A percentile compares a stretch with the other conserved stretches of the same genome.
These are phyloP conservation scores for Stentor coeruleus DNA, from an alignment of 73 alveolate species.

Conservation along the genomic window DNA sequence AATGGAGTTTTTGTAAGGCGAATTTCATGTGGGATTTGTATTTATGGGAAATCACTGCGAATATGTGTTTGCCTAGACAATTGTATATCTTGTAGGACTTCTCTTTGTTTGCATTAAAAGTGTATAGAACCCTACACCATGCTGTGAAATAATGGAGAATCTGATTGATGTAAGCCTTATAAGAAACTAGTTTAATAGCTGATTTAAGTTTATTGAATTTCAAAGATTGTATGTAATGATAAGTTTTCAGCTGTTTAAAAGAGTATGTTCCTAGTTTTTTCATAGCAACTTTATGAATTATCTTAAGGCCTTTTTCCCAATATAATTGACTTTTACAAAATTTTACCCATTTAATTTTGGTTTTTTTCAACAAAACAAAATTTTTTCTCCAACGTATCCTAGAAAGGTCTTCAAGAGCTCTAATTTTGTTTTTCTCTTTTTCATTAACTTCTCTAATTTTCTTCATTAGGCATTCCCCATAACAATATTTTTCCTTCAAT, in stretches of 20 bases:
- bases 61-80: background rate
- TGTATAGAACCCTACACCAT: background rate
- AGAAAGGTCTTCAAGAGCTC: background rate
- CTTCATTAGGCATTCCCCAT: background rate
- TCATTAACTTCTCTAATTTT: background rate
- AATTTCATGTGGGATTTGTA: too few relatives aligned
- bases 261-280: background rate
- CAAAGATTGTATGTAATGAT: background rate
- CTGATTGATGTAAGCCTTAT: background rate
- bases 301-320: background rate
- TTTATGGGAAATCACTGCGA: too few relatives aligned
- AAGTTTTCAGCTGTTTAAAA: background rate
- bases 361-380: background rate
- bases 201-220: too few relatives aligned
- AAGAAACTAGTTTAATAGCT: background rate
- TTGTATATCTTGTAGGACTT: background rate
- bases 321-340: background rate
- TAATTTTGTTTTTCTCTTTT: too few relatives aligned
- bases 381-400: background rate
- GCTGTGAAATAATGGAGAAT: background rate
- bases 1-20: too few relatives aligned
- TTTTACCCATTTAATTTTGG: background rate
- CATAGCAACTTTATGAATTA: too few relatives aligned
- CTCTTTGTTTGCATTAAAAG: background rate
- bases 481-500: background rate